These are phyloP conservation scores for Cyberlindnera amylophila DNA, from an alignment of 805 yeast species.

Conservation along the genomic window DNA sequence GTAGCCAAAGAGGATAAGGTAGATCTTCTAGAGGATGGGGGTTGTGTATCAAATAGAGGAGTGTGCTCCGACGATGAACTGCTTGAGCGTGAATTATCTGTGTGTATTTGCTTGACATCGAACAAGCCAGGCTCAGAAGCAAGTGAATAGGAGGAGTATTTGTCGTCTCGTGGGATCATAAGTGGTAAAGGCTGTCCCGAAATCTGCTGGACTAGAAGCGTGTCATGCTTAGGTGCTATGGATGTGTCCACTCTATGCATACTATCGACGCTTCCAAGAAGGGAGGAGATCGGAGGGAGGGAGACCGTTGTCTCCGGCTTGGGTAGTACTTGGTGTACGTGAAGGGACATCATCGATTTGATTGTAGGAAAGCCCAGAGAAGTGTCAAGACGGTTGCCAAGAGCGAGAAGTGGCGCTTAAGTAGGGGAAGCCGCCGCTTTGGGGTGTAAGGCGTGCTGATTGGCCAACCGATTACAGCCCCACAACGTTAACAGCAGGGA, in stretches of 20 bases:
- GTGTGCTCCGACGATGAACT: neutral
- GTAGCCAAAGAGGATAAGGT: constrained; percentile 1
- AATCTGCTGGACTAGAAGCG: constrained; percentile 3
- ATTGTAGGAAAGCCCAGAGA: neutral
- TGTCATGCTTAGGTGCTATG: neutral
- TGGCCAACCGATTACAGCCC: constrained; percentile 1
- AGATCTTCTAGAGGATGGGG: constrained; percentile 1
- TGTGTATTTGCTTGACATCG: too few species aligned
- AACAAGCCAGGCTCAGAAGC: too few species aligned
- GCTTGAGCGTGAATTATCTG: too few species aligned
- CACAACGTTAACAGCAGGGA: too few species aligned
- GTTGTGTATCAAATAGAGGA: neutral
- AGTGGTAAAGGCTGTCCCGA: constrained; percentile 3
- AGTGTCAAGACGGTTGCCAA: constrained; percentile 3
- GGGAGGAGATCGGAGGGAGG: constrained; percentile 14
- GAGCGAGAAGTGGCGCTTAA: constrained; percentile 1
- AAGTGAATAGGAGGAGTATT: neutral
- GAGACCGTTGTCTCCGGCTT: constrained; percentile 5
- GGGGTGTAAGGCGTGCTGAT: constrained; percentile 1
- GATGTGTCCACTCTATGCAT: neutral
- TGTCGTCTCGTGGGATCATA: constrained; percentile 7
- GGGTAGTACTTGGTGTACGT: constrained; percentile 4
- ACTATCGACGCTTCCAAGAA: constrained; percentile 3
- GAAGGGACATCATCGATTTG: constrained; percentile 4
- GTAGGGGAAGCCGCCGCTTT: neutral